Percentiles rank a stretch among this genome's conserved stretches.
These are phyloP conservation scores for Chrysoporthe puriensis DNA, from an alignment of 2,329 filamentous ascomycete species.

Conservation along the genomic window DNA sequence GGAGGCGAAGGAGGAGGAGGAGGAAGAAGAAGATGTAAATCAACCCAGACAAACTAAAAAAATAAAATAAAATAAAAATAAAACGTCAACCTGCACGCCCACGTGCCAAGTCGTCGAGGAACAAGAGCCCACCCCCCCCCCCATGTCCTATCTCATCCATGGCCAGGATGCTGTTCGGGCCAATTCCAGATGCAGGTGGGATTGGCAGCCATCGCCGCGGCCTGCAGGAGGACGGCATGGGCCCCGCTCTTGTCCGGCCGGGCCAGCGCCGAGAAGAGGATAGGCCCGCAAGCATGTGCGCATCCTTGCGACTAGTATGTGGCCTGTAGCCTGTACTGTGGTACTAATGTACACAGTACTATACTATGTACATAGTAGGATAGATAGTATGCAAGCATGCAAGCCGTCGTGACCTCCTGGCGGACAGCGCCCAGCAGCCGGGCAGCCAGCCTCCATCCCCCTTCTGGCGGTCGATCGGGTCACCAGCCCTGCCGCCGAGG, in stretches of 20 bases:
- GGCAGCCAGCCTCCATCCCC: too few species aligned
- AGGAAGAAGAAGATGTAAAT: background rate
- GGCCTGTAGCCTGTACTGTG: too few species aligned
- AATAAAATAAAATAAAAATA: background rate
- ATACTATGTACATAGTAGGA: background rate
- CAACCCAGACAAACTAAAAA: background rate
- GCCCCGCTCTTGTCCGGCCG: constrained; percentile 7
- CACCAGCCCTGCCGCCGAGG: too few species aligned
- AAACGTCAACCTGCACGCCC: background rate
- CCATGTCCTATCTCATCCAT: background rate
- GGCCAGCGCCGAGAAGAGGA: constrained; percentile 6
- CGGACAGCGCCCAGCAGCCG: too few species aligned
- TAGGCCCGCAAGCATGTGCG: background rate
- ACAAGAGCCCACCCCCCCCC: background rate
- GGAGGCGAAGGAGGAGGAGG: background rate
- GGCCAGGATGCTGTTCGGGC: background rate
- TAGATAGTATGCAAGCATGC: background rate
- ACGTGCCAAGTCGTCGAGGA: background rate
- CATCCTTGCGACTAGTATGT: background rate
- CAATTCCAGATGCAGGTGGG: constrained; percentile 4
- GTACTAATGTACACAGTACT: background rate
- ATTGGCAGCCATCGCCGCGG: constrained; percentile 5
- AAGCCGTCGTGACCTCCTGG: background rate
- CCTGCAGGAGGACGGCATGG: constrained; percentile 6
- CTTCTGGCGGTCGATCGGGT: too few species aligned